Evolutionary conservation across 768 basidiomycete species (phyloP), one percentile per base, ranked within the genome.

Genomic region (Naganishia vishniacii): DNA sequence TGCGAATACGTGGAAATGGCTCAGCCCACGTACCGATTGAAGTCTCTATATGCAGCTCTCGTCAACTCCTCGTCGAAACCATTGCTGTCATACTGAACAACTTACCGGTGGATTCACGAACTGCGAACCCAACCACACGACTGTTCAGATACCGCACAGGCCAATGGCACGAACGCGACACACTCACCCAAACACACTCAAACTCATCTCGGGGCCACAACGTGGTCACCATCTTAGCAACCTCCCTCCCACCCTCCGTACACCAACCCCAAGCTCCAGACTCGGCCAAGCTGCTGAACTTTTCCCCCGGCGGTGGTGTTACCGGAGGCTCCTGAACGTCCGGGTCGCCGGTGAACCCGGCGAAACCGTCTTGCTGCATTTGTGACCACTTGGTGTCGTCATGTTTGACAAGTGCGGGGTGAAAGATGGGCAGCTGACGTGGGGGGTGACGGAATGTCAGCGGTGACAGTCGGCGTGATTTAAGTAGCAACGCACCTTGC

Each of bases 1-100:
- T 18, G 74, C 76, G 61, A 77, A 75, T 25, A 77, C 70, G 65
- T 77, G 76, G 63, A 73, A 74, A 62, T 77, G 76, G 16, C 74
- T 72, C 25, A 77, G 70, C 1, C 73, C 73, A 13, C 69, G 73
- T 1, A 77, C 74, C n/a, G 71, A 73, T 68, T 77, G 76, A 3
- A 77, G 64, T 0, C 75, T 65, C 69, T 72, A 37, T 20, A 8
- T 4, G n/a, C n/a, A n/a, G 16, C 59, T 26, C 28, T 23, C 48
- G 44, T 28, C 59, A 44, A n/a, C n/a, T n/a, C n/a, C n/a, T n/a
- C n/a, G 37, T n/a, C 45, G n/a, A n/a, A 25, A 18, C 45, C 9
- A 18, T 29, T 5, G 29, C 5, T n/a, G 12, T 13, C 15, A 48
- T 28, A 29, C 16, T 48, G 26, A 15, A 26, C 4, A 4, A 65